Evolutionary conservation across 2,329 filamentous ascomycete species (phyloP).

Genomic region (Passalora sequoiae): DNA sequence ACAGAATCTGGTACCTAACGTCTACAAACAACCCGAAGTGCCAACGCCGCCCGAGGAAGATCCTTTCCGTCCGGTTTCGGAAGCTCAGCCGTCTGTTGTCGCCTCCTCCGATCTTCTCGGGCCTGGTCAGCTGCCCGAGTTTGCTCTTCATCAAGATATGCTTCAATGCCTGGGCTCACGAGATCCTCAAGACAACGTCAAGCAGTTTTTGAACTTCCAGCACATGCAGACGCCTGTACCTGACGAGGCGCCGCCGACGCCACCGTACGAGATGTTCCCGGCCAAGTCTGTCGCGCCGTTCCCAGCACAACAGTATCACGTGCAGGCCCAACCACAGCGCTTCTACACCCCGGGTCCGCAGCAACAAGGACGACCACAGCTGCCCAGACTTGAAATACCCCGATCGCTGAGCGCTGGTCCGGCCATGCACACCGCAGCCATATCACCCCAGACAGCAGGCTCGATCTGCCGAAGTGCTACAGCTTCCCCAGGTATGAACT

Average conservation of each 20-base stretch:
- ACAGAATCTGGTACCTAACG: slow-evolving; percentile 47
- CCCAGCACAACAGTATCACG: slow-evolving; percentile 24
- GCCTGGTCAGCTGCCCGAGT: slow-evolving; percentile 57
- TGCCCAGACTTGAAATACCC: slow-evolving; percentile 56
- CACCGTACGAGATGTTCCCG: slow-evolving; percentile 42
- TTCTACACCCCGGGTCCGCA: slow-evolving; percentile 42
- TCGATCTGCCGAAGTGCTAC: slow-evolving; percentile 44
- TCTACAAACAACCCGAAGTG: slow-evolving; percentile 36
- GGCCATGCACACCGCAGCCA: slow-evolving; percentile 26
- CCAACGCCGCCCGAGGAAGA: slow-evolving; percentile 16
- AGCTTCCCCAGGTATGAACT: slow-evolving; percentile 45
- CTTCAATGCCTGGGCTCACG: slow-evolving; percentile 64
- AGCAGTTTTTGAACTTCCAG: slow-evolving; percentile 85
- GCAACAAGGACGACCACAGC: slow-evolving; percentile 46
- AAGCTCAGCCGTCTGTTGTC: slow-evolving; percentile 73
- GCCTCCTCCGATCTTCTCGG: slow-evolving; percentile 89
- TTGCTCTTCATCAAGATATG: slow-evolving; percentile 66
- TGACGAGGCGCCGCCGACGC: slow-evolving; percentile 60
- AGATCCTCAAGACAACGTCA: slow-evolving; percentile 88
- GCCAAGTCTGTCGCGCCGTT: slow-evolving; percentile 25
- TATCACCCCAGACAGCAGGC: slow-evolving; percentile 35
- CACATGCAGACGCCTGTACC: slow-evolving; percentile 50
- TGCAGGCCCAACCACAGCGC: slow-evolving; percentile 34
- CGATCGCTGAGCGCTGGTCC: slow-evolving; percentile 36
- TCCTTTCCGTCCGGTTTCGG: slow-evolving; percentile 61